Conservation (phyloP, 306 rosid genomes). For the Glycyrrhiza uralensis region DNA sequence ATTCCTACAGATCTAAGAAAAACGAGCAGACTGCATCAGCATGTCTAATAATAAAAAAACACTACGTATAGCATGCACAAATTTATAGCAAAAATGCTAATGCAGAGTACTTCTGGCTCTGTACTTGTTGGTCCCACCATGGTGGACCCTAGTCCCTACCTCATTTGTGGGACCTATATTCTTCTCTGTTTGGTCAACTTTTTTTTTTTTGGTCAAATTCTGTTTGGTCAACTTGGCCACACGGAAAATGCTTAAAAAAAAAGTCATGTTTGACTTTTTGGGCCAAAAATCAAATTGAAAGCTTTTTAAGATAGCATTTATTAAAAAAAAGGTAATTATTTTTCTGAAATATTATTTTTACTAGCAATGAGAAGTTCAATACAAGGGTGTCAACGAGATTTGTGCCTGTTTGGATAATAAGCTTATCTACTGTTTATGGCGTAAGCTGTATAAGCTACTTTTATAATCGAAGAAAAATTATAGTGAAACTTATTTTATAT, state of each 20-base stretch:
- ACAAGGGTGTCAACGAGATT: not conserved
- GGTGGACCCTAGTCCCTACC: too few species aligned
- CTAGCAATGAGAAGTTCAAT: not conserved
- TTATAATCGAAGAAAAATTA: too few species aligned
- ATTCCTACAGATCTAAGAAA: constrained; percentile 76
- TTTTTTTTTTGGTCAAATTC: too few species aligned
- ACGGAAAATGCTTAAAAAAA: not conserved
- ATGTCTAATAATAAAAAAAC: not conserved
- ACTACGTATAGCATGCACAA: not conserved
- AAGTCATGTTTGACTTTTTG: not conserved
- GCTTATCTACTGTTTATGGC: too few species aligned
- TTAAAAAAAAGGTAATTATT: not conserved
- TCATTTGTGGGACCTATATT: too few species aligned
- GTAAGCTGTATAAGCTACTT: too few species aligned
- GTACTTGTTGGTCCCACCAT: not conserved
- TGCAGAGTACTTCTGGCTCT: not conserved
- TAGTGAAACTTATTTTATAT: too few species aligned
- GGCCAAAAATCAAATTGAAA: not conserved
- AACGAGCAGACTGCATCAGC: constrained; percentile 9
- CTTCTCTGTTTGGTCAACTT: too few species aligned
- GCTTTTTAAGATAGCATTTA: not conserved
- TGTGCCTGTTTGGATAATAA: too few species aligned
- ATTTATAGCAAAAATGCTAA: not conserved
- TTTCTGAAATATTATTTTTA: not conserved
- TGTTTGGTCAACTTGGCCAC: not conserved